Evolutionary conservation across 2,329 filamentous ascomycete species (phyloP), one percentile per base, ranked within the genome.

Genomic region (Didymella arachidicola): DNA sequence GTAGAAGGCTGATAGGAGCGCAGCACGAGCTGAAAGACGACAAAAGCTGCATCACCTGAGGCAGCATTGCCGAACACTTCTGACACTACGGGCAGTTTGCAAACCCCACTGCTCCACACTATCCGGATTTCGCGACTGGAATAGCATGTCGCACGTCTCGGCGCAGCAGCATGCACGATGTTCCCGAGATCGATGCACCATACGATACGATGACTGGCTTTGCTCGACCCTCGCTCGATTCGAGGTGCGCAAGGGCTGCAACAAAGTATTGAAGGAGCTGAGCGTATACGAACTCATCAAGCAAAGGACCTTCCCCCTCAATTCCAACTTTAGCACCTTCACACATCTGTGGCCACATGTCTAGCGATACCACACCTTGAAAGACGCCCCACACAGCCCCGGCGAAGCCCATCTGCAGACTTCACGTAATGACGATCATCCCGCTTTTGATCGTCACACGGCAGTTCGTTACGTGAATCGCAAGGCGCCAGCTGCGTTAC

Each of bases 11-110:
- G 51, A 55, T 55, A 60, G 57, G 57, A 52, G 47, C 29, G 27
- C 46, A 53, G 56, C 56, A 59, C 56, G 56, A 59, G 56, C 56
- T 59, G 49, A 39, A 54, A 54, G 56, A 50, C 56, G 50, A 50
- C 56, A 46, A 42, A 42, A 46, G 30, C 12, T 51, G 50, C 45
- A 42, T 45, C 14, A 50, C 56, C 44, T 54, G 56, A 59, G 45
- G 46, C 45, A 34, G 26, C 50, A 50, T 46, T 54, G n/a, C 50
- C 56, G 41, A 54, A 32, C 19, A 38, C 26, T 38, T 50, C 44
- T 53, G 38, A 53, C 44, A 49, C n/a, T 34, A 54, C 50, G 27
- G 56, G 16, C 45, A 43, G 32, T 39, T 25, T 46, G 39, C 45
- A 46, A 29, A 50, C 45, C 41, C 45, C 45, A 41, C 38, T 58